A percentile compares a stretch with the other conserved stretches of the same genome.
Evolutionary conservation across 1,139 yeast genomes (phyloP).

Genomic region (Blastobotrys buckinghamii): DNA sequence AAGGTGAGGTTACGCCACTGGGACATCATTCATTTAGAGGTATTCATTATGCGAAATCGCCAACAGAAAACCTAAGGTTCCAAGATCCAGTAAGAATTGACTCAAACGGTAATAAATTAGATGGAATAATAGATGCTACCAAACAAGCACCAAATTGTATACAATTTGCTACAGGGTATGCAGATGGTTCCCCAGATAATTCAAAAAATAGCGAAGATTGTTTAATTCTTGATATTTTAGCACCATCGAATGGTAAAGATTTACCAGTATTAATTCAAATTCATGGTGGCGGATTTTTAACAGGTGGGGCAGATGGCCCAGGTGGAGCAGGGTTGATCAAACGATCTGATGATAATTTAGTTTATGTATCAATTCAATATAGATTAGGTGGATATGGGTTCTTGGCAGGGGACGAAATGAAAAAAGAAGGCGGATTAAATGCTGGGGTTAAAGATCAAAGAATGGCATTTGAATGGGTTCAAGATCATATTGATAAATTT

Average conservation of each 20-base stretch:
- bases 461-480: constrained; percentile 36
- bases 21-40: constrained; percentile 11
- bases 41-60: constrained; percentile 26
- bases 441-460: constrained; percentile 36
- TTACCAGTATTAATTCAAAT: constrained; percentile 35
- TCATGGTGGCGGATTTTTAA: constrained; percentile 35
- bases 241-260: constrained; percentile 13
- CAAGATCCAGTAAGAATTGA: constrained; percentile 13
- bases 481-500: constrained; percentile 32
- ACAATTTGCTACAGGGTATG: neutral
- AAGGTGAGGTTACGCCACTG: neutral
- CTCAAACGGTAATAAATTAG: too few relatives aligned
- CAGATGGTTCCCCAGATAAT: neutral
- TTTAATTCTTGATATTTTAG: constrained; percentile 18
- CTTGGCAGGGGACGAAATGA: constrained; percentile 20
- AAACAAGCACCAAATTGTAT: constrained; percentile 9
- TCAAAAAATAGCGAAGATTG: constrained; percentile 22
- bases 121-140: constrained; percentile 12
- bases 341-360: constrained; percentile 3
- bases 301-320: constrained; percentile 10
- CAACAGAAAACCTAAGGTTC: constrained; percentile 22
- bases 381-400: constrained; percentile 34
- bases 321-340: constrained; percentile 24
- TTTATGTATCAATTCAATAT: constrained; percentile 35
- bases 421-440: constrained; percentile 23